Base-by-base conservation (phyloP, 2,329 filamentous ascomycete genomes). In the Kalaharituber pfeilii region DNA sequence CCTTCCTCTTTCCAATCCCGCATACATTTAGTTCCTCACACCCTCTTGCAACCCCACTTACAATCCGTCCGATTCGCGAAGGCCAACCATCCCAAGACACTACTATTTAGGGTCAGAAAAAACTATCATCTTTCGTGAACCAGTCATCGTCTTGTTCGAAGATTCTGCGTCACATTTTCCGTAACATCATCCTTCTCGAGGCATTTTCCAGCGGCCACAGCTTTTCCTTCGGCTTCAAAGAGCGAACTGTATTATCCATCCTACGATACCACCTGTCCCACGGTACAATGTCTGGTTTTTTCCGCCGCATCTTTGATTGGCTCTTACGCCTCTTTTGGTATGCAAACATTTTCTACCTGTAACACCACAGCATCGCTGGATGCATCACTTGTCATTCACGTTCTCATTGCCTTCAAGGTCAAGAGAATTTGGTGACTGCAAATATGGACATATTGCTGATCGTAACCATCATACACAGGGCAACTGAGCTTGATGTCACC, bases 401-500 rank as follows among this genome's bases (percentile, higher is more conserved):
- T n/a, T n/a, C n/a, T n/a, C n/a, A n/a, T n/a, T n/a, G n/a, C n/a
- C n/a, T n/a, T n/a, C n/a, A n/a, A n/a, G n/a, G n/a, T n/a, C n/a
- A n/a, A n/a, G n/a, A n/a, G n/a, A n/a, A n/a, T n/a, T n/a, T n/a
- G n/a, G n/a, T n/a, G n/a, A n/a, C n/a, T n/a, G n/a, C n/a, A n/a
- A n/a, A n/a, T n/a, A n/a, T n/a, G n/a, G n/a, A n/a, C n/a, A n/a
- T n/a, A n/a, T 39, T 39, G 33, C 33, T 39, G n/a, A n/a, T n/a
- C n/a, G n/a, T n/a, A 39, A 39, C 7, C 15, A 39, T 39, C 33
- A n/a, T 62, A 58, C 60, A 57, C 64, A 95, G 89, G 91, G 87
- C 89, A 63, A 94, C 88, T 62, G 91, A 98, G 74, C 95, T 98
- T 88, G 91, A 98, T 72, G 89, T 98, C 68, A 96, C 91, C 63